Conservation (phyloP, 2,329 filamentous ascomycete genomes). For the Cylindrodendrum hubeiense region DNA sequence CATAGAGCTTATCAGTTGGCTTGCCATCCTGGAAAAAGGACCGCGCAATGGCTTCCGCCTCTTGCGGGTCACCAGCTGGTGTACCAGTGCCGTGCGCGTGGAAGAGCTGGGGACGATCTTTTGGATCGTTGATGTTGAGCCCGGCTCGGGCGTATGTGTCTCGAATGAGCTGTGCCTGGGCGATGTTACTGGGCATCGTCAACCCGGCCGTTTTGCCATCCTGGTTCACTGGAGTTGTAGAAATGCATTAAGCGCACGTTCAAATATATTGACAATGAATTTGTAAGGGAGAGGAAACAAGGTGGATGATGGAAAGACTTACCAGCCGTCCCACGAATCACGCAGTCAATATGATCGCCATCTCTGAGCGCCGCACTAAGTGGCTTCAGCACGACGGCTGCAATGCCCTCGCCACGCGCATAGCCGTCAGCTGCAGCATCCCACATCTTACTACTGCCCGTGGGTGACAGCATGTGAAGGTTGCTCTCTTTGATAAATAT, state of each 20-base stretch:
- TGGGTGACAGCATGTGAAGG: constrained; percentile 7
- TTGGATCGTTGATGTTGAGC: not conserved
- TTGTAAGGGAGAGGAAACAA: too few relatives aligned
- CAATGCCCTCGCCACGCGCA: not conserved
- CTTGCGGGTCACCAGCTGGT: constrained; percentile 24
- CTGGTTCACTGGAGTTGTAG: too few relatives aligned
- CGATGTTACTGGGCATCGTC: not conserved
- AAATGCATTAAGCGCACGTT: too few relatives aligned
- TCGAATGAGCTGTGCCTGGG: not conserved
- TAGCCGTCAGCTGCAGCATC: not conserved
- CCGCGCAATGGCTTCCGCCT: constrained; percentile 23
- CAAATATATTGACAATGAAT: too few relatives aligned
- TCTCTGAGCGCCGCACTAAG: constrained; percentile 51
- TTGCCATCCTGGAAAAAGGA: not conserved
- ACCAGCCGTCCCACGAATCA: constrained; percentile 37
- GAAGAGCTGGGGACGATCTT: constrained; percentile 13
- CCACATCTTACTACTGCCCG: not conserved
- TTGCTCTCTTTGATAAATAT: not conserved
- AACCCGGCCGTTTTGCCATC: constrained; percentile 26
- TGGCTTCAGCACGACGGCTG: not conserved
- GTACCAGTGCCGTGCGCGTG: constrained; percentile 32
- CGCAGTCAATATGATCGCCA: constrained; percentile 38
- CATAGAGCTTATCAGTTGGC: not conserved
- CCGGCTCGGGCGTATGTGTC: constrained; percentile 1
- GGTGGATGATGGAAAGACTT: too few relatives aligned